Base-by-base conservation (phyloP, 2,329 filamentous ascomycete species). In the Aspergillus sp. region DNA sequence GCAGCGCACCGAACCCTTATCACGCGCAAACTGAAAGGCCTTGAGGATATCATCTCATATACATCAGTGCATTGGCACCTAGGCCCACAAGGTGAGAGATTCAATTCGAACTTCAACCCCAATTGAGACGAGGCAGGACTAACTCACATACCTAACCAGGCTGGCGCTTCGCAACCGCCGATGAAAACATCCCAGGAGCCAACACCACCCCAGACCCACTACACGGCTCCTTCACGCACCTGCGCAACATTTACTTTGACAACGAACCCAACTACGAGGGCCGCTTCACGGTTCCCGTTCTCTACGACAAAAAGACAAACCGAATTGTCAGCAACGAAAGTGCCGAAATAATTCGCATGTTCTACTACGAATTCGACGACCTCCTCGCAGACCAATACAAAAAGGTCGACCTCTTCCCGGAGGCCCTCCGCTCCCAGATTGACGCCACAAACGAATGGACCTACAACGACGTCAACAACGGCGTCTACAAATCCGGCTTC, bases 41-140 rank as follows among this genome's bases (percentile, higher is more conserved):
- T 99, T 0, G 90, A 98, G 67, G 88, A 96, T 56, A 83, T 95
- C 63, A 87, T 99, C 64, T 79, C 85, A 5, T 81, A 85, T 58
- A 95, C 91, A 0, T 86, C 85, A n/a, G 93, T 97, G 53, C 93
- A 97, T 76, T 98, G 93, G 93, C 88, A 96, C 68, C 86, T 98
- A 79, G 86, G 66, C 60, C 87, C 78, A 70, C 85, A 78, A 77
- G 87, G 85, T 83, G 73, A 48, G 5, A 15, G 32, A 6, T 15
- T 12, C 3, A 26, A n/a, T 13, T 45, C 20, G 30, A 4, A 8
- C 20, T 39, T 30, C 6, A 9, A 48, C 15, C 11, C 39, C 17
- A 9, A 18, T 34, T 34, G 24, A 18, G 15, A 32, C n/a, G 2
- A 20, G 12, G 17, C 7, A 18, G 15, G 11, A 30, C 26, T 30